Percentiles rank a stretch among this genome's conserved stretches.
Conservation (phyloP, 192 early-diverging fungal species). For the Podila epigama region DNA sequence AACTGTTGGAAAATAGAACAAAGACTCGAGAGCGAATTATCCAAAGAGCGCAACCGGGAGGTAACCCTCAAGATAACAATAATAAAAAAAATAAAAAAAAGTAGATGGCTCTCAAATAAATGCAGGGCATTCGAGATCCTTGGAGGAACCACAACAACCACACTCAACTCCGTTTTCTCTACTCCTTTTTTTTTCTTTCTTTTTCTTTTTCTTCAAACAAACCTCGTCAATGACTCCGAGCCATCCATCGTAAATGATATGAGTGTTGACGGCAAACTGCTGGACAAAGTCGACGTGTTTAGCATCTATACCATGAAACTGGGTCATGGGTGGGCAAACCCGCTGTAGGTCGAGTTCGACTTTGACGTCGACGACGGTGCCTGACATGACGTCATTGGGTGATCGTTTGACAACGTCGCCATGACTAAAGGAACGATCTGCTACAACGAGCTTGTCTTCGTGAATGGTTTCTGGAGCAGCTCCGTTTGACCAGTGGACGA, state of each 20-base stretch:
- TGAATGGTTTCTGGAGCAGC: slow-evolving; percentile 26
- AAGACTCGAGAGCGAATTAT: too few species aligned
- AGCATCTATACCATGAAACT: slow-evolving; percentile 43
- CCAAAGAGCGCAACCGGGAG: too few species aligned
- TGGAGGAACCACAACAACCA: neutral
- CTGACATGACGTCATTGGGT: slow-evolving; percentile 48
- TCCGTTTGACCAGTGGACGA: slow-evolving; percentile 46
- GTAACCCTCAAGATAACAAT: neutral
- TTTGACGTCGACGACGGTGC: slow-evolving; percentile 44
- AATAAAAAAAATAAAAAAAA: neutral
- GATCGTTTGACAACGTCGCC: slow-evolving; percentile 52
- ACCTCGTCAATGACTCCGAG: slow-evolving; percentile 51
- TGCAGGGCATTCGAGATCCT: neutral
- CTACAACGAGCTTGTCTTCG: slow-evolving; percentile 46
- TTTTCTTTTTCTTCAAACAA: neutral
- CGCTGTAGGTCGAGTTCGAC: slow-evolving; percentile 42
- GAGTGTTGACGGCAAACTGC: slow-evolving; percentile 38
- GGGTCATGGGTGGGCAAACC: slow-evolving; percentile 36
- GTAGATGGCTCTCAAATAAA: slow-evolving; percentile 1
- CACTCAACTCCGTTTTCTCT: neutral
- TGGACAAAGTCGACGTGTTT: slow-evolving; percentile 43
- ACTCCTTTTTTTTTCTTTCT: neutral
- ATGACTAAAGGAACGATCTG: slow-evolving; percentile 48
- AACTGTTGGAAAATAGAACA: too few species aligned
- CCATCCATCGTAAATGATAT: slow-evolving; percentile 52